Evolutionary conservation across 164 flowering plant species (phyloP).

Genomic region (Vitis riparia): DNA sequence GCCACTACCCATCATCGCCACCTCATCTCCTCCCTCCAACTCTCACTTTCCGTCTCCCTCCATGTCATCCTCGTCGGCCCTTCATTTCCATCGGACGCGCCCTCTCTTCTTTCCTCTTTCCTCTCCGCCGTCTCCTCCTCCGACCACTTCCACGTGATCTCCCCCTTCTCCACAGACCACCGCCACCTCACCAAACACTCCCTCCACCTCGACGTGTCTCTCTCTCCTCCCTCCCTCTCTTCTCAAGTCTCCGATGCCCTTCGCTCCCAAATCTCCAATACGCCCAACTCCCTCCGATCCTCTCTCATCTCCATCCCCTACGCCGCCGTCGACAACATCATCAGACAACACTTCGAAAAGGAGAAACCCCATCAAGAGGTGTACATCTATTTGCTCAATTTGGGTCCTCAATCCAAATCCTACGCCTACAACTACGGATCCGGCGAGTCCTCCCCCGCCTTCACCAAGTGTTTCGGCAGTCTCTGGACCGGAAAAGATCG

Average conservation of each 20-base stretch:
- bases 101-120: constrained; percentile 29
- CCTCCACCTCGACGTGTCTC: constrained; percentile 31
- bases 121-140: constrained; percentile 31
- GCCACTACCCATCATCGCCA: constrained; percentile 11
- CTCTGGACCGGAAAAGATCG: constrained; percentile 81
- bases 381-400: constrained; percentile 58
- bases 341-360: constrained; percentile 55
- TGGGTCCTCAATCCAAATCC: constrained; percentile 51
- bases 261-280: constrained; percentile 14
- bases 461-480: constrained; percentile 63
- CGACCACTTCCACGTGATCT: constrained; percentile 35
- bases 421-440: constrained; percentile 60
- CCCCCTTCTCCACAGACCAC: constrained; percentile 23
- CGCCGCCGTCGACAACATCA: constrained; percentile 48
- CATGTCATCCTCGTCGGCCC: constrained; percentile 41
- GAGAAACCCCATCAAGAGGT: constrained; percentile 52
- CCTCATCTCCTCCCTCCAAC: constrained; percentile 27
- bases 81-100: constrained; percentile 27
- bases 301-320: constrained; percentile 49
- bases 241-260: constrained; percentile 26
- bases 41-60: constrained; percentile 34
- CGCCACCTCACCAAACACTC: constrained; percentile 32
- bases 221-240: constrained; percentile 23
- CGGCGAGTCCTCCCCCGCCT: constrained; percentile 63
- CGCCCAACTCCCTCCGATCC: constrained; percentile 47